These are phyloP conservation scores for Microbotryum intermedium DNA, from an alignment of 1,284 basidiomycete genomes.

Conservation along the genomic window DNA sequence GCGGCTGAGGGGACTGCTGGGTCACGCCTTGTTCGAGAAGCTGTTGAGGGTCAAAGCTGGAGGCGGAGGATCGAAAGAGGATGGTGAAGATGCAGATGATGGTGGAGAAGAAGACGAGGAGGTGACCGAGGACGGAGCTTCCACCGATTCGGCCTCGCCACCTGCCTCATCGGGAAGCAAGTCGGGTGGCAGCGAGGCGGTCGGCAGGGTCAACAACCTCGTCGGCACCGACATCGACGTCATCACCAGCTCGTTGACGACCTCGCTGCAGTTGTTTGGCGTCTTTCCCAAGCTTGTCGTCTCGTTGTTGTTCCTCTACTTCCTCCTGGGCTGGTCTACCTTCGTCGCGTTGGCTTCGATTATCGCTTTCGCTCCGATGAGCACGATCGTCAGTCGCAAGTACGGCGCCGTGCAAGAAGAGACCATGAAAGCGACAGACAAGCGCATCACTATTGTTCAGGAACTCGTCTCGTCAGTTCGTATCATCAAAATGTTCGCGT, in stretches of 20 bases:
- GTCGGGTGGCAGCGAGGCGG: not conserved
- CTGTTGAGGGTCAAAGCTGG: slow-evolving; percentile 23
- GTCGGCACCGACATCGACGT: slow-evolving; percentile 29
- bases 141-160: no score
- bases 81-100: not conserved
- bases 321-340: slow-evolving; percentile 57
- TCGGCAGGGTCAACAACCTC: slow-evolving; percentile 12
- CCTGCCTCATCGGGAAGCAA: no score
- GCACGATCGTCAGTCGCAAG: slow-evolving; percentile 9
- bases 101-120: no score
- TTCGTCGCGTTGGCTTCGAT: slow-evolving; percentile 24
- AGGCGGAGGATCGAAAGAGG: slow-evolving; percentile 7
- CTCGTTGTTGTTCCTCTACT: slow-evolving; percentile 67
- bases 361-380: slow-evolving; percentile 17
- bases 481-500: slow-evolving; percentile 24
- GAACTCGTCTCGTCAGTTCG: slow-evolving; percentile 24
- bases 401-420: slow-evolving; percentile 26
- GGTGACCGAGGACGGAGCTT: no score
- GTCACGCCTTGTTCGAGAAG: slow-evolving; percentile 17
- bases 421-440: slow-evolving; percentile 29
- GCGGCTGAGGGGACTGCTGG: slow-evolving; percentile 9
- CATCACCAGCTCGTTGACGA: slow-evolving; percentile 21
- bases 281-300: slow-evolving; percentile 53
- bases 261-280: slow-evolving; percentile 18
- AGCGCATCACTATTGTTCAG: slow-evolving; percentile 21